Evolutionary conservation across 2,329 filamentous ascomycete genomes (phyloP).

Genomic region (Fusarium sp.): DNA sequence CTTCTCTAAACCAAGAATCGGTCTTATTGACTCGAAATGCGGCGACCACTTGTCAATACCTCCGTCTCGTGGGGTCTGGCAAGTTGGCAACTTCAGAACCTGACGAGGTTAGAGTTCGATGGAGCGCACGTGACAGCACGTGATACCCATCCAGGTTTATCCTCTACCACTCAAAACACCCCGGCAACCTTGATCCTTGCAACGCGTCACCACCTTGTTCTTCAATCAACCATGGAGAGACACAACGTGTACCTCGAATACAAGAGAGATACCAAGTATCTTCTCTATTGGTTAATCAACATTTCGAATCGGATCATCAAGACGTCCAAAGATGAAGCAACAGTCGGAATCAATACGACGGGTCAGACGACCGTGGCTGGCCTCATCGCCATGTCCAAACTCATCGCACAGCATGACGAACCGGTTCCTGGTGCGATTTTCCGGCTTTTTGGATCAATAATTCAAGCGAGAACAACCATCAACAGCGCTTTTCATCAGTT

Average conservation of each 20-base stretch:
- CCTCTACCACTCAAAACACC: not conserved
- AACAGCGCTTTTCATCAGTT: conserved; percentile 50
- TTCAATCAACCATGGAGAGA: conserved; percentile 56
- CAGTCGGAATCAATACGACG: conserved; percentile 49
- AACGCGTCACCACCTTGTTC: conserved; percentile 50
- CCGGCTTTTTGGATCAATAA: conserved; percentile 53
- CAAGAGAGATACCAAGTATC: conserved; percentile 53
- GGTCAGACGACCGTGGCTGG: conserved; percentile 52
- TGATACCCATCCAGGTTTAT: not conserved
- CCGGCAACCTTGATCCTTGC: not conserved
- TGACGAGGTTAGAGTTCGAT: not conserved
- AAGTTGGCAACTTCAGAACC: not conserved
- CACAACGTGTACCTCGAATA: conserved; percentile 53
- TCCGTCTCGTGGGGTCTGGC: not conserved
- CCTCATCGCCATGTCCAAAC: conserved; percentile 54
- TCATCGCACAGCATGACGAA: conserved; percentile 53
- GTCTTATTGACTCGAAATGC: not conserved
- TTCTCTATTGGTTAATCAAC: conserved; percentile 56
- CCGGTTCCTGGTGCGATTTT: conserved; percentile 51
- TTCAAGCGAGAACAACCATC: conserved; percentile 49
- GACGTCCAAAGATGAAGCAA: conserved; percentile 28
- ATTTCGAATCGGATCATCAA: conserved; percentile 53
- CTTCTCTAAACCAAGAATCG: not conserved
- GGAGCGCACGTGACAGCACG: not conserved
- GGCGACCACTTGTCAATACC: not conserved